phyloP scores from a whole-genome alignment of 2,329 filamentous ascomycete genomes.

The Aspergillus sp. region DNA sequence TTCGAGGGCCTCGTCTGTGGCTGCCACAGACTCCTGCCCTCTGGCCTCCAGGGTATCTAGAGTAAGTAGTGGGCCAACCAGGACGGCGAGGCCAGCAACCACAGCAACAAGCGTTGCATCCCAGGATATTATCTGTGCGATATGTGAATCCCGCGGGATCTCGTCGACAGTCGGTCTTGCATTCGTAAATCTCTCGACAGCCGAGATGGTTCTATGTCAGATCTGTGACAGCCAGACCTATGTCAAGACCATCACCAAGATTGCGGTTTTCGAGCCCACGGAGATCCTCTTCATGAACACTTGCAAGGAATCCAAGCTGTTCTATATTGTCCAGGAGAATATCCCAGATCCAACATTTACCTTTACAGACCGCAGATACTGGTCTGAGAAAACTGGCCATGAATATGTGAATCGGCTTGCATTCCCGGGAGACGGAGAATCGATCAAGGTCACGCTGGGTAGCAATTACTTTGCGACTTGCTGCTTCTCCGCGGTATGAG shows the following conservation, averaged over 20 bases:
- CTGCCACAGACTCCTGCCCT: conserved; percentile 11
- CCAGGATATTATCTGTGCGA: conserved; percentile 75
- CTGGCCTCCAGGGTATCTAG: conserved; percentile 9
- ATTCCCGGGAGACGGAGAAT: conserved; percentile 69
- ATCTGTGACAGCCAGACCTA: conserved; percentile 93
- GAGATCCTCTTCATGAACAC: conserved; percentile 70
- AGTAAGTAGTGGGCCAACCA: conserved; percentile 20
- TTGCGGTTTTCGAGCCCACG: conserved; percentile 70
- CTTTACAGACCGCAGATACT: conserved; percentile 66
- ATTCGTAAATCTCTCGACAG: conserved; percentile 78
- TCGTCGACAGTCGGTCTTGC: conserved; percentile 76
- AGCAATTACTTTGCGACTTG: conserved; percentile 84
- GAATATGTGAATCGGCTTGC: conserved; percentile 73
- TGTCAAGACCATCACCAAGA: conserved; percentile 76
- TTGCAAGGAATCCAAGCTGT: conserved; percentile 66
- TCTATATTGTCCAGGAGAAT: conserved; percentile 64
- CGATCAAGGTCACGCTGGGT: conserved; percentile 67
- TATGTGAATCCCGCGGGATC: conserved; percentile 80
- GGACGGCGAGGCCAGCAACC: conserved; percentile 46
- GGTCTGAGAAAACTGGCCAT: conserved; percentile 69
- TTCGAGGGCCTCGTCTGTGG: conserved; percentile 7
- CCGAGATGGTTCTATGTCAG: conserved; percentile 77
- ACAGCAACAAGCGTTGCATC: conserved; percentile 49
- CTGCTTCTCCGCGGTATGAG: conserved; percentile 71
- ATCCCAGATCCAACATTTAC: conserved; percentile 55